Base-by-base conservation (phyloP, 495 filamentous ascomycete genomes). In the Penicillium nucicola region DNA sequence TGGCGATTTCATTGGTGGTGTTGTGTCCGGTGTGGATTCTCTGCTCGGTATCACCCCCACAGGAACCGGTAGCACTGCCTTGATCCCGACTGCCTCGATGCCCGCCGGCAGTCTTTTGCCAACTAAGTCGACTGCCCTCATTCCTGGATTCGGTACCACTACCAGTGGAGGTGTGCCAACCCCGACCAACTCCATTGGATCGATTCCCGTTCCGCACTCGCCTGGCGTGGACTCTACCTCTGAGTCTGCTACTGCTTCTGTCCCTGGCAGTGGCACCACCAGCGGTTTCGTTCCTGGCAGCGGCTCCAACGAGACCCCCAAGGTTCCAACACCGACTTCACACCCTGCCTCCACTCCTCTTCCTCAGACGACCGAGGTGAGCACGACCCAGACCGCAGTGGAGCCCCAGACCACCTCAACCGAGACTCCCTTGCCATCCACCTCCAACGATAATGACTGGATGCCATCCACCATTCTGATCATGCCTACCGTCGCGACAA, bases 381-480 rank as follows among this genome's bases (percentile, higher is more conserved):
- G 48, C 37, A 42, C 51, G 3, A 45, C 50, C 30, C 64, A 59
- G 23, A 67, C 65, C 45, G 45, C 58, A 4, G 45, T 58, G 34
- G 58, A 61, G 43, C 52, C 60, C 18, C 50, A 52, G 34, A 61
- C 59, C 28, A 53, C 54, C 20, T 45, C 48, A 3, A 52, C 60
- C 1, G 37, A 63, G 46, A 49, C 47, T 18, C 46, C 42, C 15
- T 37, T 47, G n/a, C 37, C 52, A 42, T 18, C 52, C 34, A 56
- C n/a, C 39, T 33, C 55, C 50, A 52, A 57, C 45, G 48, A 48
- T 17, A 57, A 52, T 37, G 33, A 67, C 53, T 66, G 56, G 56
- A 55, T 66, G 39, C 58, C 65, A 9, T 65, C 66, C 1, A 65
- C 46, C 45, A 57, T 67, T 50, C 50, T 65, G 8, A 46, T 61